phyloP scores from a whole-genome alignment of 257 asterid species.

The Ophiorrhiza pumila region DNA sequence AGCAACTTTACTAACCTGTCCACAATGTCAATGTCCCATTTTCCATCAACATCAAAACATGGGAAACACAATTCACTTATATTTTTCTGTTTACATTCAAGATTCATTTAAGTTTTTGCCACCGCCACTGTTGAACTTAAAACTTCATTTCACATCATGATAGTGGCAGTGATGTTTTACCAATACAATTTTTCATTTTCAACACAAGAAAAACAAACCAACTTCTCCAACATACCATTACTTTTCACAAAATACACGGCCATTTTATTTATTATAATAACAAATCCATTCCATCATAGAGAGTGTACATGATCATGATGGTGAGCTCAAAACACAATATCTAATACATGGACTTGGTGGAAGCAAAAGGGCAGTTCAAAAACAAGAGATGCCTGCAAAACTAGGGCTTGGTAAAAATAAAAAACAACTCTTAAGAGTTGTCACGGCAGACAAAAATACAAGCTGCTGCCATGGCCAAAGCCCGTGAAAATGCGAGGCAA shows the following conservation, averaged over 20 bases:
- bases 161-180: too few relatives aligned
- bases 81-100: too few relatives aligned
- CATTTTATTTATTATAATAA: slow-evolving; percentile 13
- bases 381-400: slow-evolving; percentile 62
- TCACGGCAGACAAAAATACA: slow-evolving; percentile 46
- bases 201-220: too few relatives aligned
- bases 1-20: too few relatives aligned
- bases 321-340: slow-evolving; percentile 14
- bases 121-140: too few relatives aligned
- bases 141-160: too few relatives aligned
- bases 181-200: too few relatives aligned
- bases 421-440: slow-evolving; percentile 45
- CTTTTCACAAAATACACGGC: background rate
- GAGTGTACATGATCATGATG: background rate
- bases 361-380: slow-evolving; percentile 37
- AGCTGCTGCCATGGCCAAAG: slow-evolving; percentile 58
- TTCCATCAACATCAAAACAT: too few relatives aligned
- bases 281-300: slow-evolving; percentile 9
- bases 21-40: too few relatives aligned
- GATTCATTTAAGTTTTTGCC: too few relatives aligned
- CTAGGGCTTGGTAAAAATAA: slow-evolving; percentile 53
- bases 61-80: too few relatives aligned
- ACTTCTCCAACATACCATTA: too few relatives aligned
- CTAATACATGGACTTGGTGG: slow-evolving; percentile 13
- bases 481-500: slow-evolving; percentile 44